Percentiles rank a stretch among this genome's conserved stretches.
phyloP scores from a whole-genome alignment of 169 alveolate genomes.

The Eimeria maxima region DNA sequence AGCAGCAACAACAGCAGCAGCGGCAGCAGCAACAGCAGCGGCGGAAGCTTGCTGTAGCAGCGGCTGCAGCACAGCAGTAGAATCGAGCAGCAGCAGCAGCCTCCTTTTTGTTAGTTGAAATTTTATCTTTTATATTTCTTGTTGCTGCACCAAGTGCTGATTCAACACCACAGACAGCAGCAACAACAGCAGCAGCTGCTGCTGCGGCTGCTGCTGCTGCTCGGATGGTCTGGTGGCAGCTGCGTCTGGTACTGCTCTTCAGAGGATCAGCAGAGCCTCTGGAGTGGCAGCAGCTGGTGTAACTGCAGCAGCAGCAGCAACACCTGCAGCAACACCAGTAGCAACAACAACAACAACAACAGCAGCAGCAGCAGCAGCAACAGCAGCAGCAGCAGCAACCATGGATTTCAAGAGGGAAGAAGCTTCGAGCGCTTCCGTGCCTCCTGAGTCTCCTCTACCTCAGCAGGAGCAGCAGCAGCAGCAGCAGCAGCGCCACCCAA shows the following conservation, averaged over 20 bases:
- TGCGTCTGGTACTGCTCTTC: neutral
- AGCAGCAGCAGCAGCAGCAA: conserved; percentile 10
- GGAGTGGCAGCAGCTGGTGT: neutral
- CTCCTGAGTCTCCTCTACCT: neutral
- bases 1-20: conserved; percentile 27
- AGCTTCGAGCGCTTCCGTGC: conserved; percentile 1
- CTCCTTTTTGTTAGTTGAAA: neutral
- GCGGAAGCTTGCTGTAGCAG: neutral
- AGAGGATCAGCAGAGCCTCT: conserved; percentile 10
- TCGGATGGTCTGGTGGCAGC: conserved; percentile 12
- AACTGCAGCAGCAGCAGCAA: no score
- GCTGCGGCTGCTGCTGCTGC: conserved; percentile 47
- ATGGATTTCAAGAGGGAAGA: conserved; percentile 1
- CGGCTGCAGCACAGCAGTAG: no score
- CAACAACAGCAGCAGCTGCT: conserved; percentile 41
- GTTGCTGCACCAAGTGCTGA: neutral
- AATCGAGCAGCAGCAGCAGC: neutral
- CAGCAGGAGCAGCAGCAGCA: neutral
- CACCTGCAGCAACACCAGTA: neutral
- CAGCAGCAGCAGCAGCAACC: conserved; percentile 51
- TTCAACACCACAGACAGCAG: neutral
- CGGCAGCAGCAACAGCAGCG: neutral
- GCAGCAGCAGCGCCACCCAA: neutral
- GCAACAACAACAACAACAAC: neutral
- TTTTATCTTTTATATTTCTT: neutral